Evolutionary conservation across 108 stramenopile genomes (phyloP), one percentile per base, ranked within the genome.

Genomic region (Nannochloropsis gaditana): DNA sequence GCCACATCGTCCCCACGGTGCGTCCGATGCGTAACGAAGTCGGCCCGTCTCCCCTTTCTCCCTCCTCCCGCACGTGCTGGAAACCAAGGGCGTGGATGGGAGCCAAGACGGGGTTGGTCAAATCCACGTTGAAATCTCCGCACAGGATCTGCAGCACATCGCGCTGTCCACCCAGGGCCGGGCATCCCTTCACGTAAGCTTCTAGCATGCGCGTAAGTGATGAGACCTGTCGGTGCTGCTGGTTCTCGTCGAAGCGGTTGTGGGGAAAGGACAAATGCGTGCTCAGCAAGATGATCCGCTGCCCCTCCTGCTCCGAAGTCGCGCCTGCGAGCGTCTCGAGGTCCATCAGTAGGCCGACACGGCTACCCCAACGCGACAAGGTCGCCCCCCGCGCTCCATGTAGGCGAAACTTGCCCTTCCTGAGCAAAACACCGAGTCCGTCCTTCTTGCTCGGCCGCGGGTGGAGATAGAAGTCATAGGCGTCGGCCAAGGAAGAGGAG

Each of bases 1-100:
- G 59, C 59, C n/a, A 73, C 59, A 73, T 73, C 59, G 19, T 73
- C 59, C 59, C 59, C 59, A 73, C 59, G 59, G 59, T 73, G 59
- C 8, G 59, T 73, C 5, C 59, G 59, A n/a, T 73, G 59, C 19
- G 59, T 73, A 0, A 73, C 59, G 8, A 73, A n/a, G 5, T n/a
- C 2, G 15, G 8, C 59, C n/a, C 59, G 5, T 8, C n/a, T 15
- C 59, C 0, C 31, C 31, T 31, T 2, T 3, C 59, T 15, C 59
- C 59, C 4, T 15, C 59, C 19, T 3, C 59, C 59, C 15, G 15
- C 6, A 73, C 59, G 59, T 73, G 59, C 59, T n/a, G 15, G 59
- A 73, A 73, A n/a, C 59, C 59, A n/a, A 73, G 59, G 59, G 59
- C 59, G 8, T 73, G 59, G 59, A 73, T 73, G 8, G 59, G 59